Base-by-base conservation (phyloP, 345 rosid genomes). In the Salix caprea region DNA sequence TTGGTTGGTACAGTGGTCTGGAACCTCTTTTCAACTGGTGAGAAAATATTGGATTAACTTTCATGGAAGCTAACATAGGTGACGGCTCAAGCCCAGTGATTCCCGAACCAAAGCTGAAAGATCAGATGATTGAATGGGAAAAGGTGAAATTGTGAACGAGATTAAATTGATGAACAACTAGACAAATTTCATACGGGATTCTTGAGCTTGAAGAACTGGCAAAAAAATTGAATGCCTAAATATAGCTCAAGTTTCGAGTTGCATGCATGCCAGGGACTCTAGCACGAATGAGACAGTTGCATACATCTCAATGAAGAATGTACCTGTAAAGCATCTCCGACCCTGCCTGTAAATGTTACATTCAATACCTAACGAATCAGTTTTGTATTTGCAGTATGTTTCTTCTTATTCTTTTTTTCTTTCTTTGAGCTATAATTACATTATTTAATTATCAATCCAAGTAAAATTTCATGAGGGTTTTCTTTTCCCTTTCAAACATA, bases 11-110 rank as follows among this genome's bases (percentile, higher is more conserved):
- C 97, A 0, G 95, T 86, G 19, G 86, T 91, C 19, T 92, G 99
- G 98, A 92, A 92, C 74, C 80, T 92, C 46, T 91, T 92, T 82
- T 90, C 98, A 69, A 91, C 97, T 0, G 97, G 97, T 26, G 98
- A 92, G 89, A 92, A 92, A 85, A 89, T 94, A 40, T 28, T 92
- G 65, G 98, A 91, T 61, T 94, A 76, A 81, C 65, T 54, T 58
- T 74, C 77, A 54, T 71, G 74, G 75, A 67, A 74, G 42, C 71
- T 28, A 60, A 70, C 44, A 21, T 46, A 71, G 11, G 24, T 23
- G 70, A 37, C 73, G 62, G 71, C 68, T 70, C 70, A 61, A 70
- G 30, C 44, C 67, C 50, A 8, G 12, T 30, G 30, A 21, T 68
- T 81, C 81, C 75, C 67, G 73, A 78, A 66, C 76, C 64, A 48